Conservation (phyloP, 345 rosid species). For the Bretschneidera sinensis region DNA sequence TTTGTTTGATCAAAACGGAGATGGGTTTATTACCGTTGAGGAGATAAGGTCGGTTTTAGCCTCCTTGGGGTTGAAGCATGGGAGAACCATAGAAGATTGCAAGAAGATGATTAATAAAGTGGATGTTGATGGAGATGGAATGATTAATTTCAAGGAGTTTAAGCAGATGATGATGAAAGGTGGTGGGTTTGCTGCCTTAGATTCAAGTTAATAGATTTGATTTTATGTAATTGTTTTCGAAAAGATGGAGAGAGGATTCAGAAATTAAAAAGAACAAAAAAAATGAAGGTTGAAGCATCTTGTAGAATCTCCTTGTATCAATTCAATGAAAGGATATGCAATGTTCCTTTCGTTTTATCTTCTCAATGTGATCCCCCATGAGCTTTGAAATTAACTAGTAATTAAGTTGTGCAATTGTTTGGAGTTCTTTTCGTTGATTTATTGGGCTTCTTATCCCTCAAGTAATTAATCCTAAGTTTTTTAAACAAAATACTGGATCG, state of each 20-base stretch:
- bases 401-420: too few species aligned
- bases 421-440: too few species aligned
- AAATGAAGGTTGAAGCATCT: too few species aligned
- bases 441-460: too few species aligned
- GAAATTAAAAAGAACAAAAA: slow-evolving; percentile 3
- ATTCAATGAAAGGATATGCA: too few species aligned
- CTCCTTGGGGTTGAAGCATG: slow-evolving; percentile 80
- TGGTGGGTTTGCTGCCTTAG: slow-evolving; percentile 82
- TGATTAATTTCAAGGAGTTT: slow-evolving; percentile 78
- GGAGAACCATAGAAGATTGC: slow-evolving; percentile 78
- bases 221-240: slow-evolving; percentile 7
- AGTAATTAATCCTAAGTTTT: too few species aligned
- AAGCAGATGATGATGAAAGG: slow-evolving; percentile 97
- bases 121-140: slow-evolving; percentile 94
- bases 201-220: slow-evolving; percentile 25
- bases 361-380: too few species aligned
- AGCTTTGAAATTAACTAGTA: slow-evolving; percentile 13
- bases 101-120: slow-evolving; percentile 80
- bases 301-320: too few species aligned
- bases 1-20: slow-evolving; percentile 87
- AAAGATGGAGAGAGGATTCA: slow-evolving; percentile 7
- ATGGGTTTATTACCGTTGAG: slow-evolving; percentile 86
- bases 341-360: too few species aligned
- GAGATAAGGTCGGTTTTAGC: slow-evolving; percentile 80
- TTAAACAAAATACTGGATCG: too few species aligned